Base-by-base conservation (phyloP, 2,329 filamentous ascomycete species). In the Graphiopsis chlorocephala region DNA sequence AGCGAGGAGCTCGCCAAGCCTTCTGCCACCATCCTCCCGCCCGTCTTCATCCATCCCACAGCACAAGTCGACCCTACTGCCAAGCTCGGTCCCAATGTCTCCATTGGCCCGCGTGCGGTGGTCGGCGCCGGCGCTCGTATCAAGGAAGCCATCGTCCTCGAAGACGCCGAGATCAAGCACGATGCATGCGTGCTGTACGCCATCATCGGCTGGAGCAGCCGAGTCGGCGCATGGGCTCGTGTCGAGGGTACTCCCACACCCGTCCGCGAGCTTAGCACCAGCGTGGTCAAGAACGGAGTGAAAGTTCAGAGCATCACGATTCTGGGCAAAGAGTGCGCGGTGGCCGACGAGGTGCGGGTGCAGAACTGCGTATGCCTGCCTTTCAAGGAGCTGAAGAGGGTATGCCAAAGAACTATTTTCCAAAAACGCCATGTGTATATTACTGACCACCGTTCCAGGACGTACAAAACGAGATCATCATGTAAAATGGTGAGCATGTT, bases 291-390 rank as follows among this genome's bases (percentile, higher is more conserved):
- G 87, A 96, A 97, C 74, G 95, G 95, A 60, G 89, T 98, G 79
- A 98, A 98, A 84, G 95, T 99, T 60, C 95, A 98, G 84, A 96
- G 92, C 78, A 95, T 98, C 76, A 98, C 94, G 55, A 99, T 98
- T 71, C 80, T 99, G 68, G 94, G 94, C 76, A 97, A 98, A 84
- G 95, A 99, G 79, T 98, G 94, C 75, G 87, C 84, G 64, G 95
- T 98, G 31, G 93, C 90, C 4, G 95, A 99, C 73, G 95, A 98
- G 80, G 89, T 98, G 12, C 88, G 93, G 68, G 93, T 99, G 72
- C 94, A 98, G 82, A 98, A 99, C 82, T 99, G 95, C 78, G 89
- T 99, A 66, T 98, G 95, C 81, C 80, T 99, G 82, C 95, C 95
- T 11, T 97, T 93, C 80, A 99, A 99, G 86, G 95, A 98, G 82